Conservation (phyloP, 306 rosid species). For the Quercus rubra region DNA sequence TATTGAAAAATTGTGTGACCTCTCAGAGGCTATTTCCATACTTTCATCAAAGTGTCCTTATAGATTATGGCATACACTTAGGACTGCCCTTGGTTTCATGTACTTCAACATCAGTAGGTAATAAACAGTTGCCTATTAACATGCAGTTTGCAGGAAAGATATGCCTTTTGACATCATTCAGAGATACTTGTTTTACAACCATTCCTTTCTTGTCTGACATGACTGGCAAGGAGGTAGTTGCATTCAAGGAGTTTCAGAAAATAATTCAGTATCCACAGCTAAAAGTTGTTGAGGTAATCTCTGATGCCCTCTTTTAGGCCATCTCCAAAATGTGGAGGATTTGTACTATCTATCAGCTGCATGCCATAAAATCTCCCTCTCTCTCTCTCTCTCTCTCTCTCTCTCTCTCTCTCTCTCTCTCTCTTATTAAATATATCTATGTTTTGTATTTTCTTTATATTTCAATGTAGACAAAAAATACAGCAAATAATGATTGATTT, state of each 20-base stretch:
- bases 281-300: conserved; percentile 69
- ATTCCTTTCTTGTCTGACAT: not conserved
- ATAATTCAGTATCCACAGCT: conserved; percentile 53
- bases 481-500: no score
- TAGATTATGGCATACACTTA: no score
- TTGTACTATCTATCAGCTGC: no score
- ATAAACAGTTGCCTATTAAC: conserved; percentile 22
- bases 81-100: not conserved
- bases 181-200: conserved; percentile 72
- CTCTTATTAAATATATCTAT: no score
- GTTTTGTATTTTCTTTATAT: not conserved
- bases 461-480: not conserved
- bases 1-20: no score
- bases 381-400: no score
- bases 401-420: not conserved
- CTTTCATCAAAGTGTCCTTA: no score
- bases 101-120: not conserved
- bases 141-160: conserved; percentile 79
- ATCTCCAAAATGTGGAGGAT: not conserved
- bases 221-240: conserved; percentile 39
- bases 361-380: no score
- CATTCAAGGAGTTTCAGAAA: conserved; percentile 33
- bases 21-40: no score
- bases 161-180: conserved; percentile 83
- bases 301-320: conserved; percentile 8